These are phyloP conservation scores for Phallus indusiatus DNA, from an alignment of 768 basidiomycete genomes.

Conservation along the genomic window DNA sequence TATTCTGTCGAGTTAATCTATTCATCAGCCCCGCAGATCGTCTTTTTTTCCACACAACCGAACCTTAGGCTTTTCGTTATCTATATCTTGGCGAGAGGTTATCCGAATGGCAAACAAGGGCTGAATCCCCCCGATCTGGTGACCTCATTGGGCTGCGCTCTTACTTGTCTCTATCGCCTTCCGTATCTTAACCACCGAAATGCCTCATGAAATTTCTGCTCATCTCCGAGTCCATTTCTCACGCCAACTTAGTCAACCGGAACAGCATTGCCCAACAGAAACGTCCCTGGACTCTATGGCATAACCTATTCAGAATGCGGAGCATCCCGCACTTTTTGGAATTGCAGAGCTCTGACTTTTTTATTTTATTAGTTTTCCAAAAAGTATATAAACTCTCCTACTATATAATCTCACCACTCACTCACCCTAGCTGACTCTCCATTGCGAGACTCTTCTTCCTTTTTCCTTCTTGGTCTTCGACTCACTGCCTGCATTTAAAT, in stretches of 20 bases:
- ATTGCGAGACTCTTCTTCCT: neutral
- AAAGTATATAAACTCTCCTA: neutral
- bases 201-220: neutral
- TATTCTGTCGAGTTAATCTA: neutral
- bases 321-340: conserved; percentile 4
- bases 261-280: neutral
- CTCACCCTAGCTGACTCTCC: neutral
- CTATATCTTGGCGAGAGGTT: neutral
- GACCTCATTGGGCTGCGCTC: conserved; percentile 7
- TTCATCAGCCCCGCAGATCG: neutral
- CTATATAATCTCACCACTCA: neutral
- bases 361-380: no score
- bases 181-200: neutral
- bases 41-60: neutral
- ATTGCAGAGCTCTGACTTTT: neutral
- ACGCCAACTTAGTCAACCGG: conserved; percentile 7
- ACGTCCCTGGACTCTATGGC: conserved; percentile 3
- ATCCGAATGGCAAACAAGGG: neutral
- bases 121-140: neutral
- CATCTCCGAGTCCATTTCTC: conserved; percentile 8
- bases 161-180: conserved; percentile 2
- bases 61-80: neutral
- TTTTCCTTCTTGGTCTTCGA: neutral
- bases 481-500: neutral
- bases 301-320: conserved; percentile 3